These are phyloP conservation scores for Cystobasidium onofrii DNA, from an alignment of 768 basidiomycete genomes.

Conservation along the genomic window DNA sequence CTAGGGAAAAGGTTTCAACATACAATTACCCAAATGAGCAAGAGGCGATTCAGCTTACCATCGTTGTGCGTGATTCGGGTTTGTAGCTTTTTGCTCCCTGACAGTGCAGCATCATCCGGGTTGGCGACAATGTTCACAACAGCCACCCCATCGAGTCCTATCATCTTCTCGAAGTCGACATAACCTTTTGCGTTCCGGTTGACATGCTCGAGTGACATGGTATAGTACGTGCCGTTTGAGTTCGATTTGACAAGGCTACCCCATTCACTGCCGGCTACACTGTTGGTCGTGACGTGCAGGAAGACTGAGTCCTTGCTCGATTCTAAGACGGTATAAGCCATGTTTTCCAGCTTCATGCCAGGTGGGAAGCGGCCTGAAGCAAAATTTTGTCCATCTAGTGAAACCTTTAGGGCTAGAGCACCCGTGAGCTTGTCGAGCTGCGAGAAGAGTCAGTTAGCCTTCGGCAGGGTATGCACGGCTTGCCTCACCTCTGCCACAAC, in stretches of 20 bases:
- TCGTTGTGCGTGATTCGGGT: slow-evolving; percentile 93
- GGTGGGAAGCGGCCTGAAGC: slow-evolving; percentile 83
- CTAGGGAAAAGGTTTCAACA: slow-evolving; percentile 51
- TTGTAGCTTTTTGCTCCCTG: slow-evolving; percentile 66
- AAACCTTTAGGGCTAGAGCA: slow-evolving; percentile 66
- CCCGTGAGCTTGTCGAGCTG: slow-evolving; percentile 52
- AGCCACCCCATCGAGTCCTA: slow-evolving; percentile 90
- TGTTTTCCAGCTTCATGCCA: slow-evolving; percentile 76
- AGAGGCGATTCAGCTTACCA: slow-evolving; percentile 52
- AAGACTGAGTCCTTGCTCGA: slow-evolving; percentile 88
- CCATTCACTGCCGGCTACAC: slow-evolving; percentile 64
- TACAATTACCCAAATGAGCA: too few relatives aligned
- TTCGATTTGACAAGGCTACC: slow-evolving; percentile 92
- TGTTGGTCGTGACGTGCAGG: slow-evolving; percentile 88
- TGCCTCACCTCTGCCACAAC: slow-evolving; percentile 81
- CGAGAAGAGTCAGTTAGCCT: slow-evolving; percentile 4
- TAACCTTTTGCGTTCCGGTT: slow-evolving; percentile 81
- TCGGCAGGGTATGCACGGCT: background rate
- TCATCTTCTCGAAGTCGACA: slow-evolving; percentile 97
- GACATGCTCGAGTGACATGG: slow-evolving; percentile 70
- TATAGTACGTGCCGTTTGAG: slow-evolving; percentile 96
- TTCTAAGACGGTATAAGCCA: slow-evolving; percentile 89
- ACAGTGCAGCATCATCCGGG: slow-evolving; percentile 62
- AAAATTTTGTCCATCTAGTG: slow-evolving; percentile 78
- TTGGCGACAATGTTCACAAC: slow-evolving; percentile 84